Evolutionary conservation across 1,284 basidiomycete genomes (phyloP).

Genomic region (Tilletiaria anomala): DNA sequence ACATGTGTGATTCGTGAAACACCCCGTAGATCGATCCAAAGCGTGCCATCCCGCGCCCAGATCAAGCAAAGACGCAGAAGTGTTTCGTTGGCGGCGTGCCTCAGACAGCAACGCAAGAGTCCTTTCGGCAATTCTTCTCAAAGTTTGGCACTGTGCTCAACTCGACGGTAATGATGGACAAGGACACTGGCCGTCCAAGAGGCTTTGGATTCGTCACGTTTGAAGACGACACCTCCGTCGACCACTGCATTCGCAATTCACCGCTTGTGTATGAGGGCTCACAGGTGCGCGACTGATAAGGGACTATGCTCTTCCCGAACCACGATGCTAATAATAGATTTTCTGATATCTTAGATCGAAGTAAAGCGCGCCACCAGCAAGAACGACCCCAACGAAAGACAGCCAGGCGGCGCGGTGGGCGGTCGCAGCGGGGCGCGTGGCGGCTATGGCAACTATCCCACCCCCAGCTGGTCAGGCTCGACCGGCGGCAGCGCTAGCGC

Average conservation of each 20-base stretch:
- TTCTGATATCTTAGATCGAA: no score
- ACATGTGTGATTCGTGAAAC: conserved; percentile 1
- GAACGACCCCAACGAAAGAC: background rate
- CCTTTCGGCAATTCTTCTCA: conserved; percentile 78
- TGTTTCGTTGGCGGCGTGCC: conserved; percentile 92
- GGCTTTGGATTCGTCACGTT: conserved; percentile 98
- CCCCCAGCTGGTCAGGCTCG: conserved; percentile 4
- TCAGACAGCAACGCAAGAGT: conserved; percentile 76
- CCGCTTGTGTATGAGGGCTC: conserved; percentile 40
- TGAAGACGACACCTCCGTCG: conserved; percentile 66
- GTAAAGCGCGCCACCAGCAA: conserved; percentile 8
- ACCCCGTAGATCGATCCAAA: conserved; percentile 99
- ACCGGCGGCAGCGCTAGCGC: conserved; percentile 3
- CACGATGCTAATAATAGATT: background rate
- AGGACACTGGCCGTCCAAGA: conserved; percentile 85
- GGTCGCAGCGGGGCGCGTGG: conserved; percentile 5
- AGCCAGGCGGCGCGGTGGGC: conserved; percentile 4
- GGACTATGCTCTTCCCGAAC: background rate
- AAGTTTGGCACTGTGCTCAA: conserved; percentile 84
- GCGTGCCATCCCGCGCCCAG: conserved; percentile 73
- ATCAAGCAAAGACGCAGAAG: conserved; percentile 33
- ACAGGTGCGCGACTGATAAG: conserved; percentile 11
- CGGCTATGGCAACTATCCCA: conserved; percentile 3
- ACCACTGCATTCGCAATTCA: conserved; percentile 43
- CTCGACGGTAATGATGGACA: conserved; percentile 96